Base-by-base conservation (phyloP, 176 grass and related monocot species). In the Coix lacrymajobi region DNA sequence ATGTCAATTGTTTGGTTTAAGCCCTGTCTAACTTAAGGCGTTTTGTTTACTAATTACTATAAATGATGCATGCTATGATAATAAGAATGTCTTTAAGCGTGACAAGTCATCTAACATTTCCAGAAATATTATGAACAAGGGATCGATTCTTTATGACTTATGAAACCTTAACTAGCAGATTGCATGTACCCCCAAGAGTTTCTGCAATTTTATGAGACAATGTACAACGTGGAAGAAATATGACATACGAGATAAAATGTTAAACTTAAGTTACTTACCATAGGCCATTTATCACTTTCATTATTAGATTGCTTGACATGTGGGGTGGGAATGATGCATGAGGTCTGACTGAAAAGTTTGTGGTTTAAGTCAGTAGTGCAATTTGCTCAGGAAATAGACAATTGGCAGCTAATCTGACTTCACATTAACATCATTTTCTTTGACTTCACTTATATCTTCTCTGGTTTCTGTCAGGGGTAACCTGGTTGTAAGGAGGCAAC, bases 401-500 rank as follows among this genome's bases (percentile, higher is more conserved):
- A 62, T 66, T 34, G 44, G 4, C 52, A 34, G 14, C 57, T 66
- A 54, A 69, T 62, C 22, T 33, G 3, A 8, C 39, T 28, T 58
- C 37, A 15, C 43, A 73, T 37, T 38, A 4, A 22, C 62, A 48
- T 34, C 36, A 2, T 81, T 14, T 77, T 78, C 64, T 81, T 79
- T 80, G 32, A 58, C 82, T 75, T 29, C 69, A 70, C 69, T 75
- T 32, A 77, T 78, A 20, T 46, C 51, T 92, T 84, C 28, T 81
- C 51, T 37, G 49, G 51, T 82, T 68, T 80, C 28, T 91, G 76
- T 71, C 82, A 98, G 96, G 86, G 96, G 96, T 76, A 93, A 92
- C 74, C 85, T 96, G 49, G 38, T 93, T 79, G 89, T 96, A 70
- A 90, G 88, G 87, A 89, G 96, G 69, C 93, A 94, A 69, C 85